phyloP scores from a whole-genome alignment of 768 basidiomycete species.

The Sistotremastrum suecicum region DNA sequence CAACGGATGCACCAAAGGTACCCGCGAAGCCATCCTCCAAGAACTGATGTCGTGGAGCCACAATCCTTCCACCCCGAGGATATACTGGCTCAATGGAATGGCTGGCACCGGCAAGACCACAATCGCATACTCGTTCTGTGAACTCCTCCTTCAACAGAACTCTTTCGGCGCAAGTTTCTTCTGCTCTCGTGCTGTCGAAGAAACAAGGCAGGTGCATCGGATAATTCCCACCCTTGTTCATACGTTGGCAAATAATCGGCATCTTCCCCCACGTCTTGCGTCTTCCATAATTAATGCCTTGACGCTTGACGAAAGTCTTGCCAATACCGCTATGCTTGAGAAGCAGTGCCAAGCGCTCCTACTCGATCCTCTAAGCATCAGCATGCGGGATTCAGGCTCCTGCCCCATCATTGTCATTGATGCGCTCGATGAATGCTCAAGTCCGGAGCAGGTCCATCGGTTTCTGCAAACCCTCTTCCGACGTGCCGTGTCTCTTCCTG shows the following conservation, averaged over 20 bases:
- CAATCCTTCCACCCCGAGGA: slow-evolving; percentile 4
- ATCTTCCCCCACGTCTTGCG: no score
- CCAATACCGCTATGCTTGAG: no score
- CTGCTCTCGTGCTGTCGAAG: slow-evolving; percentile 13
- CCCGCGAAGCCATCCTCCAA: slow-evolving; percentile 11
- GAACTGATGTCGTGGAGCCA: slow-evolving; percentile 12
- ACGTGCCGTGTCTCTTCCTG: neutral
- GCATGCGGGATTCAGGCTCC: no score
- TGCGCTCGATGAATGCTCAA: slow-evolving; percentile 12
- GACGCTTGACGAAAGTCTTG: no score
- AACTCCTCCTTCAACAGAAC: slow-evolving; percentile 5
- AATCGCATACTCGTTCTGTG: slow-evolving; percentile 12
- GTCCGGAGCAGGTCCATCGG: slow-evolving; percentile 4
- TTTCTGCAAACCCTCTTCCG: slow-evolving; percentile 5
- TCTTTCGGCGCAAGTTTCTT: slow-evolving; percentile 18
- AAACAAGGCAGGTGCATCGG: slow-evolving; percentile 12
- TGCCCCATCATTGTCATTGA: slow-evolving; percentile 10
- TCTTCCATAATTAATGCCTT: no score
- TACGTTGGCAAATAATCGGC: slow-evolving; percentile 9
- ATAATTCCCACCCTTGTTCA: slow-evolving; percentile 15
- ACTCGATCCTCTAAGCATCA: no score
- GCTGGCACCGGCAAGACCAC: slow-evolving; percentile 16
- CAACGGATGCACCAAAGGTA: slow-evolving; percentile 9
- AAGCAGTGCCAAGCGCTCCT: no score
- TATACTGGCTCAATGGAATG: slow-evolving; percentile 15